Evolutionary conservation across 768 basidiomycete genomes (phyloP).

Genomic region (Macrolepiota dolichaula): DNA sequence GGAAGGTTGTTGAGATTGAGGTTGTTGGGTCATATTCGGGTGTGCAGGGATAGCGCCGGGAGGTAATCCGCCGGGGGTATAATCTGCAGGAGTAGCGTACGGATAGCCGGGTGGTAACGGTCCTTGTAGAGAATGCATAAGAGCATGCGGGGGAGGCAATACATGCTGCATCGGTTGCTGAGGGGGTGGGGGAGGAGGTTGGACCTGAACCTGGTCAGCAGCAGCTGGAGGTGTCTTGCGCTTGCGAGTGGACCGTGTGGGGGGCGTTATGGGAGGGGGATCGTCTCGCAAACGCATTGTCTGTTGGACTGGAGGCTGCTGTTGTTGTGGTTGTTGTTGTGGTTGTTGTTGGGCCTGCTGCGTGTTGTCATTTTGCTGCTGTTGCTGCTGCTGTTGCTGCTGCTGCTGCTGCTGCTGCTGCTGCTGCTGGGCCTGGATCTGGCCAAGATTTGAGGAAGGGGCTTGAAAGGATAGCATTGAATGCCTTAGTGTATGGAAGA

Average conservation of each 20-base stretch:
- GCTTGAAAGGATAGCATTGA: constrained; percentile 38
- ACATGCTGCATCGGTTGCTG: constrained; percentile 43
- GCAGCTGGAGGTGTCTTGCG: constrained; percentile 62
- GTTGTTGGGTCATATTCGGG: constrained; percentile 23
- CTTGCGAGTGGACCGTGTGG: constrained; percentile 51
- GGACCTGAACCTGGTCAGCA: constrained; percentile 25
- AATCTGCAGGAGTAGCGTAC: constrained; percentile 45
- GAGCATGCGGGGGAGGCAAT: constrained; percentile 50
- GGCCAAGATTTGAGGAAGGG: constrained; percentile 28
- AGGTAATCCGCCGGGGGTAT: constrained; percentile 52
- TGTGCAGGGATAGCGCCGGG: constrained; percentile 21
- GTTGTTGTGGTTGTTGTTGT: constrained; percentile 12
- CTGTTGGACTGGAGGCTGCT: constrained; percentile 16
- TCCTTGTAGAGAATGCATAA: constrained; percentile 47
- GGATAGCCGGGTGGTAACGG: constrained; percentile 47
- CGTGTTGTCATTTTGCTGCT: constrained; percentile 7
- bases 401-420: constrained; percentile 19
- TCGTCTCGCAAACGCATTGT: constrained; percentile 66
- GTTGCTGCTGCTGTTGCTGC: constrained; percentile 13
- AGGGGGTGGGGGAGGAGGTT: constrained; percentile 24
- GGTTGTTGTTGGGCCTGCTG: constrained; percentile 16
- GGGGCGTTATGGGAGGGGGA: constrained; percentile 40
- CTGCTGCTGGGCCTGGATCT: constrained; percentile 20
- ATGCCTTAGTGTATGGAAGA: constrained; percentile 17
- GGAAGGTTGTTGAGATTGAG: constrained; percentile 26